Percentiles rank a stretch among this genome's conserved stretches.
phyloP scores from a whole-genome alignment of 306 rosid species.

The Oemleria cerasiformis region DNA sequence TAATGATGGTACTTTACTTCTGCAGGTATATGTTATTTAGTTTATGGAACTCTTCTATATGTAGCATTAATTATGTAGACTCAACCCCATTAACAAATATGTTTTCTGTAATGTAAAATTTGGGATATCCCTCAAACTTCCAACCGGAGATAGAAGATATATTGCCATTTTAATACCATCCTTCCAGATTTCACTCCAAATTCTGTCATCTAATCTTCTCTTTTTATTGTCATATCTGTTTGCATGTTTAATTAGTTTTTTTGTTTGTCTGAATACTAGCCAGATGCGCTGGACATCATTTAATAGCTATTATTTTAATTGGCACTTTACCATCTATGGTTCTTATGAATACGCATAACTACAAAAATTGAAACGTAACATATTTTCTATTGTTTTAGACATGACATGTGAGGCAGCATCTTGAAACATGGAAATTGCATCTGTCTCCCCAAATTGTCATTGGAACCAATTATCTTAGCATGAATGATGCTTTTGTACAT shows the following conservation, averaged over 20 bases:
- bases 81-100: background rate
- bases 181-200: background rate
- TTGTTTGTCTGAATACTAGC: background rate
- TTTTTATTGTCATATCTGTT: background rate
- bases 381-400: background rate
- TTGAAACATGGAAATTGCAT: constrained; percentile 8
- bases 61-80: constrained; percentile 22
- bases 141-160: background rate
- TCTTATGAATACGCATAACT: background rate
- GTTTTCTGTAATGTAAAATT: background rate
- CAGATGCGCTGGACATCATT: background rate
- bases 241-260: background rate
- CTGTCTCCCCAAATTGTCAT: background rate
- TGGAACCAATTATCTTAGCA: background rate
- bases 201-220: background rate
- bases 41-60: constrained; percentile 16
- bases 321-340: background rate
- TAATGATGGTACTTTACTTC: constrained; percentile 83
- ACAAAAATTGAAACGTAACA: background rate
- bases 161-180: background rate
- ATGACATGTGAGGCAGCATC: background rate
- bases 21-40: constrained; percentile 64
- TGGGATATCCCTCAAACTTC: background rate
- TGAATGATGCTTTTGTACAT: background rate
- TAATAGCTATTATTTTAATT: background rate